phyloP scores from a whole-genome alignment of 163 green algal genomes.

The Volvox carteri region DNA sequence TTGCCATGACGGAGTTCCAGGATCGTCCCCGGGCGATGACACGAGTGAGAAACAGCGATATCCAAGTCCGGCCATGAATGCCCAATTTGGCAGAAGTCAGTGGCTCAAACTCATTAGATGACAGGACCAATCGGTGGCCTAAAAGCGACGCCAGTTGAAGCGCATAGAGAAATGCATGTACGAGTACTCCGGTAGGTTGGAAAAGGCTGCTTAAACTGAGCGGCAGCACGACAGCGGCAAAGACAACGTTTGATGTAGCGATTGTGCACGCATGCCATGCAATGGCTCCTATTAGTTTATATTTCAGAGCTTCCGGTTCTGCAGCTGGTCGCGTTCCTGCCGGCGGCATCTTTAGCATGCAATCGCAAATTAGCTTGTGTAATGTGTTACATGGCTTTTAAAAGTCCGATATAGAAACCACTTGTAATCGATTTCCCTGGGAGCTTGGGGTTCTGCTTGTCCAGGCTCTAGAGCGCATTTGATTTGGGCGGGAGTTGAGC shows the following conservation, averaged over 20 bases:
- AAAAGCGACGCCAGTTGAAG: constrained; percentile 41
- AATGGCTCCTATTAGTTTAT: constrained; percentile 33
- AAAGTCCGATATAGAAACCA: too few species aligned
- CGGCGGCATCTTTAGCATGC: background rate
- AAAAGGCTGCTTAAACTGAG: background rate
- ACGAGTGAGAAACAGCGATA: constrained; percentile 48
- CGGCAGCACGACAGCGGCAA: constrained; percentile 23
- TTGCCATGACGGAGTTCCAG: background rate
- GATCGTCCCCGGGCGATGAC: constrained; percentile 33
- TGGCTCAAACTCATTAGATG: constrained; percentile 41
- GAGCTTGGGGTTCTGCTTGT: too few species aligned
- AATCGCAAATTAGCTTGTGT: background rate
- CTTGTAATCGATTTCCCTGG: too few species aligned
- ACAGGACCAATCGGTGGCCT: constrained; percentile 31
- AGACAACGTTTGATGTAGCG: background rate
- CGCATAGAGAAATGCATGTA: constrained; percentile 29
- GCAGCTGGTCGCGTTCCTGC: background rate
- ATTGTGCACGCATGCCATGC: constrained; percentile 36
- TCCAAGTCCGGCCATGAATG: constrained; percentile 50
- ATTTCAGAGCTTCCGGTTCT: constrained; percentile 10
- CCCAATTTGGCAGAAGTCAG: constrained; percentile 31
- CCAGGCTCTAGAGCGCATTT: background rate
- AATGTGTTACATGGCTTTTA: too few species aligned
- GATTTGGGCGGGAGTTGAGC: background rate
- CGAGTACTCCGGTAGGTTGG: background rate